These are phyloP conservation scores for Chlamydomonas asymmetrica DNA, from an alignment of 139 green algal species.

Conservation along the genomic window DNA sequence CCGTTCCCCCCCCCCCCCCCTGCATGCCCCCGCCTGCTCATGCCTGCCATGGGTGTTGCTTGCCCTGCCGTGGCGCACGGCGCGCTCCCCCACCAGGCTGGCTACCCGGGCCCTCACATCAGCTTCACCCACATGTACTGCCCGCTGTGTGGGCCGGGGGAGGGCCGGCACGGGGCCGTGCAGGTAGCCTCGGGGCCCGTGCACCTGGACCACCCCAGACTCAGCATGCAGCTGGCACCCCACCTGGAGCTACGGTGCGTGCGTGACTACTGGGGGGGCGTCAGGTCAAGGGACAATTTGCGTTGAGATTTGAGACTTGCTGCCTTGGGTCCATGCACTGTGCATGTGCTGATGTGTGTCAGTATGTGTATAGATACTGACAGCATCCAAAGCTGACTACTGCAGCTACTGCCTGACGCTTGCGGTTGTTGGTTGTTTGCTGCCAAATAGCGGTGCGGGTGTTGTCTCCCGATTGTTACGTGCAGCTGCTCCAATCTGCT, in stretches of 20 bases:
- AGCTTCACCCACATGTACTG: constrained; percentile 43
- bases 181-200: neutral
- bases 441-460: no score
- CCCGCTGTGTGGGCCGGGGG: constrained; percentile 31
- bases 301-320: no score
- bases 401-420: no score
- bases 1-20: neutral
- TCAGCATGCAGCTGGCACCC: constrained; percentile 17
- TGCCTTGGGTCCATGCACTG: no score
- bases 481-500: no score
- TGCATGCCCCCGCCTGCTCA: neutral
- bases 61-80: neutral
- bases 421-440: no score
- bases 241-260: constrained; percentile 21
- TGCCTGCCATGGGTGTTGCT: no score
- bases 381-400: no score
- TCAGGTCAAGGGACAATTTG: no score
- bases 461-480: no score
- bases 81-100: constrained; percentile 8
- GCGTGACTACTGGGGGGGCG: neutral
- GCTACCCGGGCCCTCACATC: constrained; percentile 38
- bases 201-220: constrained; percentile 36
- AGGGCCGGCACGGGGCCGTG: neutral
- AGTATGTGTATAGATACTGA: no score
- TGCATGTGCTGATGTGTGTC: no score